These are phyloP conservation scores for Amoeboaphelidium occidentale DNA, from an alignment of 371 early-diverging fungal genomes.

Conservation along the genomic window DNA sequence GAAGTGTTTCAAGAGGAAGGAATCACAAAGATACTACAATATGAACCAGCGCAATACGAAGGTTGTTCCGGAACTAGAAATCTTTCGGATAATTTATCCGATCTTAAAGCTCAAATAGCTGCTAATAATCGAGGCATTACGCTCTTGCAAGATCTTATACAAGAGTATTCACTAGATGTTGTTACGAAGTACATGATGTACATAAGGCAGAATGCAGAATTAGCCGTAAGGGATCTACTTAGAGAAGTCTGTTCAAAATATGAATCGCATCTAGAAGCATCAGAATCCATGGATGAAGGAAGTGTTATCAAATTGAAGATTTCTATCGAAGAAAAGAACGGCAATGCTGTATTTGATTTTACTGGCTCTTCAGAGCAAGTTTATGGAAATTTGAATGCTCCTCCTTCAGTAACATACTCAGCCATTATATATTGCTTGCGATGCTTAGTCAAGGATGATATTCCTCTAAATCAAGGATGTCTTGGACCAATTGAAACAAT, in stretches of 20 bases:
- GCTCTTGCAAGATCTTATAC: constrained; percentile 50
- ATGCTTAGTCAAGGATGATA: constrained; percentile 57
- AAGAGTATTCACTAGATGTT: constrained; percentile 53
- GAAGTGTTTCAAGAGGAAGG: constrained; percentile 56
- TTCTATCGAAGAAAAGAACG: constrained; percentile 34
- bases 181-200: constrained; percentile 80
- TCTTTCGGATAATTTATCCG: neutral
- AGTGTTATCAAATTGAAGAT: constrained; percentile 48
- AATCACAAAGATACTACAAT: constrained; percentile 34
- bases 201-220: constrained; percentile 60
- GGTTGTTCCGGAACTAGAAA: constrained; percentile 61
- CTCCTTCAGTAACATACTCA: constrained; percentile 37
- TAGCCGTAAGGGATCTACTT: constrained; percentile 51
- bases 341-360: constrained; percentile 73
- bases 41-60: constrained; percentile 56
- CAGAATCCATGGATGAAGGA: constrained; percentile 86
- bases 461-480: constrained; percentile 77
- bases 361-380: constrained; percentile 49
- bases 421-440: constrained; percentile 87
- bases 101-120: constrained; percentile 34
- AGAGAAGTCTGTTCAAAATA: constrained; percentile 16
- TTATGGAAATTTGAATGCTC: constrained; percentile 22
- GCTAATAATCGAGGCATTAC: constrained; percentile 81
- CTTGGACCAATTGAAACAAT: constrained; percentile 43
- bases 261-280: constrained; percentile 23